Percentiles rank a stretch among this genome's conserved stretches.
These are phyloP conservation scores for Fusarium irregulare DNA, from an alignment of 2,329 filamentous ascomycete genomes.

Conservation along the genomic window DNA sequence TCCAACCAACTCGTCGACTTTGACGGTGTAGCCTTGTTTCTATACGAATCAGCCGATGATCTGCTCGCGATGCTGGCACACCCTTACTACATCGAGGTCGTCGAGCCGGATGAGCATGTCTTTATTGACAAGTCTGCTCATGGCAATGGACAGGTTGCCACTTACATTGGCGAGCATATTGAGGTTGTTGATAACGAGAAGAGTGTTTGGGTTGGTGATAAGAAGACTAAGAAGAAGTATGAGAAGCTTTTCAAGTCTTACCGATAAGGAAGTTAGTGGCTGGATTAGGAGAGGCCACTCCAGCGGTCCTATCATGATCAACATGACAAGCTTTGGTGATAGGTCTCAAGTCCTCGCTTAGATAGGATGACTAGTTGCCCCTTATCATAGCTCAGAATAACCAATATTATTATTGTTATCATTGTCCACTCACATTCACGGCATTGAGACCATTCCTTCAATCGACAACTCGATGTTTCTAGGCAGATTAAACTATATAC, in stretches of 20 bases:
- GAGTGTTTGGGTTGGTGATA: constrained; percentile 44
- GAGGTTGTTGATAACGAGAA: constrained; percentile 40
- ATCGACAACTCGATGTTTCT: neutral
- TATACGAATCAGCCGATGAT: constrained; percentile 40
- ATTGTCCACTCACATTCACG: neutral
- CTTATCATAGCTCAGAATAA: neutral
- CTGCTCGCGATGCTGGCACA: constrained; percentile 44
- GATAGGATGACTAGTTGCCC: rapidly evolving
- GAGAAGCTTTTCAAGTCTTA: constrained; percentile 43
- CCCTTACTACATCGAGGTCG: constrained; percentile 46
- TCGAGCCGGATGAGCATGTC: constrained; percentile 47
- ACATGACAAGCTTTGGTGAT: neutral
- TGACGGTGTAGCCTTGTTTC: constrained; percentile 49
- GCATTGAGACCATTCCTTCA: rapidly evolving
- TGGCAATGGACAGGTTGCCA: constrained; percentile 46
- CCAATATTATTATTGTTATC: neutral
- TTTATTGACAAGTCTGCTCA: constrained; percentile 48
- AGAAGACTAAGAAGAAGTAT: constrained; percentile 29
- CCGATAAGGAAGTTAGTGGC: neutral
- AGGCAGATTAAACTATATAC: neutral
- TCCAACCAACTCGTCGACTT: constrained; percentile 43
- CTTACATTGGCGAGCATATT: constrained; percentile 40
- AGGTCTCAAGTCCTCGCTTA: neutral
- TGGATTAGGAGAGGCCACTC: too few species aligned
- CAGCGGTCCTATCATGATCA: neutral